phyloP scores from a whole-genome alignment of 495 filamentous ascomycete genomes.

The Tuber indicum region DNA sequence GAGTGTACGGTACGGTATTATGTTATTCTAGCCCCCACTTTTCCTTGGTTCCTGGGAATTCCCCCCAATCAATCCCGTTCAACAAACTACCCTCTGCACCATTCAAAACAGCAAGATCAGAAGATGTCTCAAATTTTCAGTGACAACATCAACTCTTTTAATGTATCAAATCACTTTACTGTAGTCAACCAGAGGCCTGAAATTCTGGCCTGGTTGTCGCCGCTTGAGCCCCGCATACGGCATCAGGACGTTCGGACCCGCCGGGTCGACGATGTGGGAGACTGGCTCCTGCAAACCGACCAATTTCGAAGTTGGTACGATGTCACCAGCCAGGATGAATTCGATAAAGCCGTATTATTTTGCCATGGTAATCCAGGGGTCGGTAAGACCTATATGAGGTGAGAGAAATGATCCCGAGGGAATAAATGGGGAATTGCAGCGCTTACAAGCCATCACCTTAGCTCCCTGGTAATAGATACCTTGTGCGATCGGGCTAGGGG shows the following conservation, averaged over 20 bases:
- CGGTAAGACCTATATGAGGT: not conserved
- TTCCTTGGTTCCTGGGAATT: not conserved
- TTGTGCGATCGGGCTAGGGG: not conserved
- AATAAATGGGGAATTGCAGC: not conserved
- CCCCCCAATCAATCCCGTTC: not conserved
- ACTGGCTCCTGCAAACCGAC: not conserved
- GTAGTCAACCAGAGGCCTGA: not conserved
- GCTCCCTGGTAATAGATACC: not conserved
- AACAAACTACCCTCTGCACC: not conserved
- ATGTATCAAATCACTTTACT: not conserved
- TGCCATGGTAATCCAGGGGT: not conserved
- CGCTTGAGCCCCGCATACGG: not conserved
- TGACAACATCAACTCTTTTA: not conserved
- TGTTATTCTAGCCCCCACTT: not conserved
- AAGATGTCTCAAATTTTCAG: not conserved
- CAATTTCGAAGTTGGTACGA: not conserved
- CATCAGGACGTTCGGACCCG: not conserved
- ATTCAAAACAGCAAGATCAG: not conserved
- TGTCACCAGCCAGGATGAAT: not conserved
- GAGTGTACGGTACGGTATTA: too few relatives aligned
- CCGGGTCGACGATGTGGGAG: not conserved
- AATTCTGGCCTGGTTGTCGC: not conserved
- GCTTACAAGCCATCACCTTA: not conserved
- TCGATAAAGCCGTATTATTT: not conserved
- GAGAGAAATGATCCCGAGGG: not conserved